These are phyloP conservation scores for Hyaloscypha variabilis DNA, from an alignment of 495 filamentous ascomycete genomes.

Conservation along the genomic window DNA sequence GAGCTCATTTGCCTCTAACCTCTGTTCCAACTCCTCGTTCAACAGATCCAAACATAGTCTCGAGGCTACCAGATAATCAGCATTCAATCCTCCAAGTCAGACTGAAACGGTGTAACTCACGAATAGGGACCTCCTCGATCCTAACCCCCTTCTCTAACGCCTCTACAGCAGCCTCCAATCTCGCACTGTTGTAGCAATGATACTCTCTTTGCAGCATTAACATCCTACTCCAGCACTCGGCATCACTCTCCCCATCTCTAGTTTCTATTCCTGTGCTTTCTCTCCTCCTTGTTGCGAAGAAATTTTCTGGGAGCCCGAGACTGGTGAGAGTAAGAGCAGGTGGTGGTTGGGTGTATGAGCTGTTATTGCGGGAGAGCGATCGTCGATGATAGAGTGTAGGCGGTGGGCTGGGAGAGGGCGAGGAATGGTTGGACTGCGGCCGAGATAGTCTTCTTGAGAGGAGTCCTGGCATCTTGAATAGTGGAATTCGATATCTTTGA, in stretches of 20 bases:
- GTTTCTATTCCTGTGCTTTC: background rate
- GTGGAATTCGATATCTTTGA: background rate
- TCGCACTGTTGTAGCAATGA: conserved; percentile 31
- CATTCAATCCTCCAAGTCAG: background rate
- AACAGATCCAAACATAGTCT: conserved; percentile 32
- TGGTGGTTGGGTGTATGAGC: background rate
- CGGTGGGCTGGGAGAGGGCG: conserved; percentile 12
- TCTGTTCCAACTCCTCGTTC: conserved; percentile 26
- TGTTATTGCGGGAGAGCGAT: conserved; percentile 6
- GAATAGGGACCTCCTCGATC: conserved; percentile 24
- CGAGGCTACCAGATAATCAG: conserved; percentile 22
- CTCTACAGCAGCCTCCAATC: conserved; percentile 32
- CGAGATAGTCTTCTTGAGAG: background rate
- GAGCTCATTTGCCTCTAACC: conserved; percentile 12
- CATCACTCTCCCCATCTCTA: conserved; percentile 13
- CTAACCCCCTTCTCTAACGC: conserved; percentile 22
- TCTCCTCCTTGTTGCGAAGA: conserved; percentile 1
- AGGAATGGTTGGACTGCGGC: background rate
- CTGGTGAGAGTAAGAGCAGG: conserved; percentile 2
- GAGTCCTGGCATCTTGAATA: conserved; percentile 7
- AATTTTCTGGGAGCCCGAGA: conserved; percentile 7
- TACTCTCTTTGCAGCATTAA: conserved; percentile 26
- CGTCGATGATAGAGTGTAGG: conserved; percentile 17
- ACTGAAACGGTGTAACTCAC: conserved; percentile 18
- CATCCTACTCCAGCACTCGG: conserved; percentile 30